Base-by-base conservation (phyloP, 805 yeast genomes). In the Brettanomyces sp. region DNA sequence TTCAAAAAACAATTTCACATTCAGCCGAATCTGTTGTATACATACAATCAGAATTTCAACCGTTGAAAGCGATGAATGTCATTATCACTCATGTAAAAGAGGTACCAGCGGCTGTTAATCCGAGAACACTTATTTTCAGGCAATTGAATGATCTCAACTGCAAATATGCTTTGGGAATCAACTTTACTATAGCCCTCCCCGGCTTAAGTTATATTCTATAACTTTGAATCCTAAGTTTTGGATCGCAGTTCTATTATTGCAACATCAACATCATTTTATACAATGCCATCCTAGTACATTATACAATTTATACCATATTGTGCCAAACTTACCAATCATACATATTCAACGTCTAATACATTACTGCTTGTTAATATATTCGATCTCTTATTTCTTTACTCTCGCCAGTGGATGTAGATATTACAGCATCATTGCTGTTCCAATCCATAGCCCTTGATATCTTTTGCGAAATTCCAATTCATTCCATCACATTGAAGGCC, bases 401-500 rank as follows among this genome's bases (percentile, higher is more conserved):
- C 23, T n/a, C 18, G 18, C 18, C 18, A 18, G 2, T 18, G 18
- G 18, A 3, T 28, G 11, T 9, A 28, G 32, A 28, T 28, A 28
- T 28, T 9, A 35, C 8, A 7, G 7, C 36, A 12, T 41, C 4
- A 63, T 43, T 57, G 43, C 47, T 63, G 67, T 14, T 64, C 64
- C 13, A 59, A 49, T 49, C 98, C 98, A 62, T 93, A 93, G 45
- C 99, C 99, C 53, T 74, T 76, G 58, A 93, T 85, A 60, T 81
- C 82, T 61, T 79, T 76, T 14, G 98, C 99, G 68, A 90, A 89
- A 52, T 76, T 77, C 98, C 98, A 90, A 49, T 79, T 78, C 81
- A 86, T 87, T 55, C 79, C 72, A 59, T 82, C 82, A 49, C 86
- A 82, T 59, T 73, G 73, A 53, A 84, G 67, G 50, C 77, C 71